A percentile compares a stretch with the other conserved stretches of the same genome.
Conservation (phyloP, 2,329 filamentous ascomycete species). For the Zasmidium citrigriseum region DNA sequence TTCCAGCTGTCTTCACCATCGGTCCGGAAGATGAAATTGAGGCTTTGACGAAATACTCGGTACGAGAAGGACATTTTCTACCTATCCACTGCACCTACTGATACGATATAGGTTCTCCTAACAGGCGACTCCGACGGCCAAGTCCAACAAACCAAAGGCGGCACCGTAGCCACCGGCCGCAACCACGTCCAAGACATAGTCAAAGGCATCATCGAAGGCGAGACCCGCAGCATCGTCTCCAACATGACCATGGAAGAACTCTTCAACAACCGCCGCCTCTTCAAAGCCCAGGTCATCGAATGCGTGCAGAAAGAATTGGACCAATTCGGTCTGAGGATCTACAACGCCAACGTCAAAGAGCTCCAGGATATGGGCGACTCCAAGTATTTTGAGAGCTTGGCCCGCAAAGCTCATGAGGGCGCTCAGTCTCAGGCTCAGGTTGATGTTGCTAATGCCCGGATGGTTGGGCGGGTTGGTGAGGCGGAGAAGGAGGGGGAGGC, state of each 20-base stretch:
- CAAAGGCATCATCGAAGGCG: slow-evolving; percentile 87
- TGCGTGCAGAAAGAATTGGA: slow-evolving; percentile 76
- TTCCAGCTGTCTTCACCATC: slow-evolving; percentile 84
- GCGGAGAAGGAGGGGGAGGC: slow-evolving; percentile 76
- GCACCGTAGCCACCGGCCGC: slow-evolving; percentile 46
- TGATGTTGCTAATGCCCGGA: slow-evolving; percentile 58
- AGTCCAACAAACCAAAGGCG: slow-evolving; percentile 33
- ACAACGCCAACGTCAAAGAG: slow-evolving; percentile 81
- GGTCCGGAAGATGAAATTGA: slow-evolving; percentile 73
- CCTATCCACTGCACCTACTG: background rate
- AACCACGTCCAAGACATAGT: slow-evolving; percentile 80
- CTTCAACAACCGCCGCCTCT: slow-evolving; percentile 61
- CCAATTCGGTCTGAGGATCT: slow-evolving; percentile 70
- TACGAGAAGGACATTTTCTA: slow-evolving; percentile 36
- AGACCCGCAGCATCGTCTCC: slow-evolving; percentile 78
- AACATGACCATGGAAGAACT: slow-evolving; percentile 94
- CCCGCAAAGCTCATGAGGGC: slow-evolving; percentile 81
- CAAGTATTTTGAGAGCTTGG: slow-evolving; percentile 81
- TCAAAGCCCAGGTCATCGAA: slow-evolving; percentile 52
- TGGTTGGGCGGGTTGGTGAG: slow-evolving; percentile 72
- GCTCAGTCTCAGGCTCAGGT: slow-evolving; percentile 76
- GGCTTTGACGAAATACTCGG: slow-evolving; percentile 77
- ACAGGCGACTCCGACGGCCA: slow-evolving; percentile 61
- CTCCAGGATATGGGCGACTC: slow-evolving; percentile 78
- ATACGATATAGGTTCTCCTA: slow-evolving; percentile 51